Percentiles rank a stretch among this genome's conserved stretches.
These are phyloP conservation scores for Ephemerocybe angulata DNA, from an alignment of 768 basidiomycete genomes.

Conservation along the genomic window DNA sequence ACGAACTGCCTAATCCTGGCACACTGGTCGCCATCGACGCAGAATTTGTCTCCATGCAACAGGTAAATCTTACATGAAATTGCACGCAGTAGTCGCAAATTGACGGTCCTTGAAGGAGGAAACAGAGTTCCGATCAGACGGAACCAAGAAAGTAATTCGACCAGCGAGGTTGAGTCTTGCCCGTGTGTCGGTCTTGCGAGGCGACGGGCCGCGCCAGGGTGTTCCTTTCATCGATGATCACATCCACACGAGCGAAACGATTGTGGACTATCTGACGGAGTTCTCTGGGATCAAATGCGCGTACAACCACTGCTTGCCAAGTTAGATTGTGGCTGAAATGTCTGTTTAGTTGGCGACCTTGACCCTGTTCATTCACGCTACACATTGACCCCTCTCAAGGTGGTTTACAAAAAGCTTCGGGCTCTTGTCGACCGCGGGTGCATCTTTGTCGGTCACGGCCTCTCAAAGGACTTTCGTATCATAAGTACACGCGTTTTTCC, in stretches of 20 bases:
- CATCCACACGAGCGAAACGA: constrained; percentile 92
- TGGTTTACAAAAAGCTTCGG: constrained; percentile 98
- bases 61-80: too few species aligned
- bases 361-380: constrained; percentile 80
- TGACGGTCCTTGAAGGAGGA: constrained; percentile 62
- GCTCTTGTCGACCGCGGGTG: constrained; percentile 92
- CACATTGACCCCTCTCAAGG: constrained; percentile 90
- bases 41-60: constrained; percentile 96
- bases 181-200: constrained; percentile 90
- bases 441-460: constrained; percentile 94
- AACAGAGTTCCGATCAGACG: constrained; percentile 91
- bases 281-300: constrained; percentile 93
- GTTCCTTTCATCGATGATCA: constrained; percentile 97
- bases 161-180: constrained; percentile 91
- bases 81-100: too few species aligned
- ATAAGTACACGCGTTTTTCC: constrained; percentile 66
- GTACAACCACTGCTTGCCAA: constrained; percentile 20
- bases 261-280: constrained; percentile 96
- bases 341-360: constrained; percentile 76
- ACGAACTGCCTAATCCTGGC: constrained; percentile 82
- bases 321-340: too few species aligned
- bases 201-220: constrained; percentile 75
- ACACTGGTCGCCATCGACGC: constrained; percentile 94
- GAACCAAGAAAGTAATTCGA: constrained; percentile 86
- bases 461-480: constrained; percentile 96